phyloP scores from a whole-genome alignment of 1,284 basidiomycete genomes.

The Cutaneotrichosporon spelunceum region DNA sequence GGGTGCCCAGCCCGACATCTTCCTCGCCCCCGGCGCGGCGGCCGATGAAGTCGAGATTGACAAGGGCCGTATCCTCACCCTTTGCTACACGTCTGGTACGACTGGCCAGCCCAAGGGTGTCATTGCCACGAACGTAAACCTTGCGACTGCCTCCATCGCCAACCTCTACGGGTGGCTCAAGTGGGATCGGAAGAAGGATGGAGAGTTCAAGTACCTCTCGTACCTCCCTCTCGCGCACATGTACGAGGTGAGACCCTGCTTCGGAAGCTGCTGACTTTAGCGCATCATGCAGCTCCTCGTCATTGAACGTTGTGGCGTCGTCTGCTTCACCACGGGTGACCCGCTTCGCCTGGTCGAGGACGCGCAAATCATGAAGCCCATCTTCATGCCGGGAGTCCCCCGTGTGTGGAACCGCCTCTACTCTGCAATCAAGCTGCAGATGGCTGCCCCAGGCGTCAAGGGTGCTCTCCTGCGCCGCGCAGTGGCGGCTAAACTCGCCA shows the following conservation, averaged over 20 bases:
- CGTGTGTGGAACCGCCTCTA: constrained; percentile 49
- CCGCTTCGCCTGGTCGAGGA: constrained; percentile 87
- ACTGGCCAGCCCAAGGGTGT: constrained; percentile 61
- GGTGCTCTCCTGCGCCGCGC: constrained; percentile 75
- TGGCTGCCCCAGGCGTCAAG: constrained; percentile 78
- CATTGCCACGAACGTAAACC: constrained; percentile 71
- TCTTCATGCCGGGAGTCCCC: constrained; percentile 77
- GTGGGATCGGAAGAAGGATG: constrained; percentile 68
- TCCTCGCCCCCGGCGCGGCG: constrained; percentile 37
- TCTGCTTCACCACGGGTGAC: constrained; percentile 89
- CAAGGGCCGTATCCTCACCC: constrained; percentile 39
- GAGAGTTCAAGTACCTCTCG: constrained; percentile 52
- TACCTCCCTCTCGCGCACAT: constrained; percentile 71
- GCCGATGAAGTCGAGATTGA: constrained; percentile 45
- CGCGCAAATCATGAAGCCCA: constrained; percentile 76
- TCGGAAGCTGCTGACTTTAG: too few relatives aligned
- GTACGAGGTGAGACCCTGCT: too few relatives aligned
- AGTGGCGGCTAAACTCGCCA: constrained; percentile 71
- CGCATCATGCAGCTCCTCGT: constrained; percentile 52
- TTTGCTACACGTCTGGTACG: constrained; percentile 51
- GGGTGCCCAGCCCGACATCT: constrained; percentile 34
- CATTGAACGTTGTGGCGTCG: constrained; percentile 64
- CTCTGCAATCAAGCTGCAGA: constrained; percentile 74
- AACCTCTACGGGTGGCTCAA: constrained; percentile 61
- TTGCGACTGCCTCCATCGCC: constrained; percentile 64